Conservation (phyloP, 805 yeast genomes). For the Wickerhamomyces kurtzmanii region DNA sequence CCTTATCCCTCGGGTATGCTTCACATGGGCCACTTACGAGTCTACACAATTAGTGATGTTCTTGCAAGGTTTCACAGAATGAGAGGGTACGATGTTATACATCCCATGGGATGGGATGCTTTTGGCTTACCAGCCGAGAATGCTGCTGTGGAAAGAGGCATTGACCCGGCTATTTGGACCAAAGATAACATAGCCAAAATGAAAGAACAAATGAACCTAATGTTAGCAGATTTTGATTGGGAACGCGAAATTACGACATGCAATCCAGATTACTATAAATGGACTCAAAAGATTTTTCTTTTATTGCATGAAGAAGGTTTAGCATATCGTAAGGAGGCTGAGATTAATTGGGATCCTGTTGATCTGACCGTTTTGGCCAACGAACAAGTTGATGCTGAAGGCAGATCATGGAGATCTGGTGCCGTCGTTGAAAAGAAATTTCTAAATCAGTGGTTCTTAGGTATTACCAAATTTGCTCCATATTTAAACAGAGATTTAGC, state of each 20-base stretch:
- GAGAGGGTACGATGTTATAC: constrained; percentile 70
- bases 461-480: constrained; percentile 75
- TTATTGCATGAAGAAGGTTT: constrained; percentile 64
- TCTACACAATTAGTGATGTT: constrained; percentile 83
- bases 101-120: constrained; percentile 99
- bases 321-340: constrained; percentile 81
- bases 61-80: constrained; percentile 70
- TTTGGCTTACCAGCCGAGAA: constrained; percentile 98
- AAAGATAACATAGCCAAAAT: constrained; percentile 66
- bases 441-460: constrained; percentile 89
- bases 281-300: constrained; percentile 84
- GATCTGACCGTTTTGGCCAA: constrained; percentile 93
- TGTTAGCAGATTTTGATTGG: constrained; percentile 92
- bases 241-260: constrained; percentile 83
- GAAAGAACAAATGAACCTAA: constrained; percentile 70
- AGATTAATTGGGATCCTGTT: constrained; percentile 96
- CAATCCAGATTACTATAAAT: constrained; percentile 76
- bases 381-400: constrained; percentile 90
- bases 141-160: constrained; percentile 83
- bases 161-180: constrained; percentile 83
- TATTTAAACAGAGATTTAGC: constrained; percentile 57
- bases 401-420: constrained; percentile 95
- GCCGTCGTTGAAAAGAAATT: constrained; percentile 80
- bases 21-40: constrained; percentile 92
- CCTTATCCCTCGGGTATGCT: constrained; percentile 94